phyloP scores from a whole-genome alignment of 1,284 basidiomycete genomes.

The Irpex lacteus region DNA sequence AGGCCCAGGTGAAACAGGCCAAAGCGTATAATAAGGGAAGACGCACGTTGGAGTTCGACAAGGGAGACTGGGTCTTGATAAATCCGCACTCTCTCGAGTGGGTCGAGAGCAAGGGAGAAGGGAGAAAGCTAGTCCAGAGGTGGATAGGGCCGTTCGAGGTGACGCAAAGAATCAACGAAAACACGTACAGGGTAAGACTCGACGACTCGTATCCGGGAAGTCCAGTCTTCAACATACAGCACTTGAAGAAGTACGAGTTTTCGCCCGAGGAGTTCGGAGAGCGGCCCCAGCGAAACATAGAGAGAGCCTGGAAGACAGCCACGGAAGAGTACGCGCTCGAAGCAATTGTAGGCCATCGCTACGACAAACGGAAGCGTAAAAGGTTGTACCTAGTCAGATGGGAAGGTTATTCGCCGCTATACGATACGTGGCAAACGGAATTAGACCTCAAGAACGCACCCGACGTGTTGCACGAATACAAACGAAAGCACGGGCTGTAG shows the following conservation, averaged over 20 bases:
- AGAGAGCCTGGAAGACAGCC: not conserved
- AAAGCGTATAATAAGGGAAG: conserved; percentile 11
- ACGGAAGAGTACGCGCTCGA: conserved; percentile 22
- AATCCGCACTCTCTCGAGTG: conserved; percentile 30
- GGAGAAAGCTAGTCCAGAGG: conserved; percentile 28
- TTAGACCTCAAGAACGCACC: not conserved
- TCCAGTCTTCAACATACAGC: conserved; percentile 29
- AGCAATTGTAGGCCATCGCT: conserved; percentile 14
- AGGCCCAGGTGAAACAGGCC: conserved; percentile 15
- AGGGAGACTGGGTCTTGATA: conserved; percentile 28
- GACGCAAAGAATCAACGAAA: conserved; percentile 25
- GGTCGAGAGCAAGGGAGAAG: conserved; percentile 24
- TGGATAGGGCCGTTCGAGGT: not conserved
- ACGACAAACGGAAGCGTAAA: conserved; percentile 5
- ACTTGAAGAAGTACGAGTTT: conserved; percentile 22
- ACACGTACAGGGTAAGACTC: conserved; percentile 27
- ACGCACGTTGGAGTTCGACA: conserved; percentile 15
- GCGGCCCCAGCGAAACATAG: conserved; percentile 6
- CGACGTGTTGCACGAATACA: not conserved
- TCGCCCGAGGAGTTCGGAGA: conserved; percentile 17
- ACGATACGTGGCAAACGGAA: not conserved
- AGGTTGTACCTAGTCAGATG: conserved; percentile 18
- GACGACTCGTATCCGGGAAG: conserved; percentile 26
- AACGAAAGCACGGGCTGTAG: not conserved
- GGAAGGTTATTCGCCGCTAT: conserved; percentile 20